Base-by-base conservation (phyloP, 176 grass and related monocot species). In the Avena atlantica region DNA sequence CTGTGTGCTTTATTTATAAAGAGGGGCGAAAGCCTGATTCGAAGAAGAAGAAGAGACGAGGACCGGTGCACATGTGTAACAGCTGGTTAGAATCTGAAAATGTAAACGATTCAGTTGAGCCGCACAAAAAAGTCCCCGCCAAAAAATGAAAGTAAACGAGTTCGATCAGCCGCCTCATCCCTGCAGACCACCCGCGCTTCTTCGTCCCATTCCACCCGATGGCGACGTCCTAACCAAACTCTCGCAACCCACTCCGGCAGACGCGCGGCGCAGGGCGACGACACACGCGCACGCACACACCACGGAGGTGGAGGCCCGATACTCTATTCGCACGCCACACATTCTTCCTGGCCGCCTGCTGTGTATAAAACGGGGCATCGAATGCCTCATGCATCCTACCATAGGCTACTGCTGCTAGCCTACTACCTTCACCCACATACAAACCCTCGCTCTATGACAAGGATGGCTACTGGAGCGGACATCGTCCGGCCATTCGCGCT, bases 381-480 rank as follows among this genome's bases (percentile, higher is more conserved):
- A 71, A 31, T 58, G 70, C 66, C 66, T 53, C 37, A 59, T 67
- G 55, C 25, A 8, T 49, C n/a, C 27, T 6, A 6, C 27, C 75
- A 44, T 65, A 65, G 62, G 5, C 62, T 64, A 12, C 62, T 64
- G 2, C 50, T 52, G 13, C 24, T 2, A 65, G 37, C 4, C 37
- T 6, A 6, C 4, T 6, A 40, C 37, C 45, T 47, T 47, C 1
- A 6, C 9, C 45, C 45, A 47, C 45, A 47, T 10, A 47, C 45
- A 47, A 0, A 47, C 45, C 45, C 45, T 47, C 45, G 1, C 1
- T 47, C 45, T 47, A 1, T 6, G 37, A 6, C 8, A 47, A 47
- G 8, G 9, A 88, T 88, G 87, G 72, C 87, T 48, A 14, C 58
- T 0, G 62, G 12, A 21, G 86, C 80, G 16, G 80, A 83, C 13